Conservation (phyloP, 768 basidiomycete genomes). For the Suillus hirtellus region DNA sequence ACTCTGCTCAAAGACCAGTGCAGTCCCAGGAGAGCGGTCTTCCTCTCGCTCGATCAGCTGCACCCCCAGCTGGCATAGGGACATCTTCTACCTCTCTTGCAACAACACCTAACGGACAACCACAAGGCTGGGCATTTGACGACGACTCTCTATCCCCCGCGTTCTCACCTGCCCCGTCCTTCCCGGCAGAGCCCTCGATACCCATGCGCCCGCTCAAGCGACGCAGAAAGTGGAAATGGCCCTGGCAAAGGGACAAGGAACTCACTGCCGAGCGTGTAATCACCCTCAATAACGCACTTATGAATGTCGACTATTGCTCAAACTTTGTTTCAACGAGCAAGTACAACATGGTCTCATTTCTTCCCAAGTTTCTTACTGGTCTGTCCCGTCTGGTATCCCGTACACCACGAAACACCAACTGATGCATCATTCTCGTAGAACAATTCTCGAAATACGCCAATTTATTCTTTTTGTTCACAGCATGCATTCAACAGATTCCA, state of each 20-base stretch:
- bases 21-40: slow-evolving; percentile 50
- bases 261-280: slow-evolving; percentile 76
- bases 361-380: slow-evolving; percentile 95
- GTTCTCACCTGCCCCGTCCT: slow-evolving; percentile 46
- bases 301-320: slow-evolving; percentile 66
- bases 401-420: slow-evolving; percentile 5
- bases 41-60: slow-evolving; percentile 58
- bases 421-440: slow-evolving; percentile 47
- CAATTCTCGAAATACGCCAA: slow-evolving; percentile 99
- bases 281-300: slow-evolving; percentile 72
- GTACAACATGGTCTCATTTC: slow-evolving; percentile 84
- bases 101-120: slow-evolving; percentile 41
- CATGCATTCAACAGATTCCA: slow-evolving; percentile 96
- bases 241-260: slow-evolving; percentile 74
- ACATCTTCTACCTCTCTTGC: slow-evolving; percentile 46
- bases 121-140: slow-evolving; percentile 76
- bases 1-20: slow-evolving; percentile 29
- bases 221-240: slow-evolving; percentile 67
- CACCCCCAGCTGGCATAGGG: slow-evolving; percentile 59
- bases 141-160: slow-evolving; percentile 52
- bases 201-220: slow-evolving; percentile 16
- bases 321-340: slow-evolving; percentile 95
- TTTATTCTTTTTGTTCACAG: slow-evolving; percentile 97
- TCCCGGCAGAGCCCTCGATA: slow-evolving; percentile 31
- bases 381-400: slow-evolving; percentile 25